phyloP scores from a whole-genome alignment of 1,284 basidiomycete genomes.

The Leccinum subfulvum region DNA sequence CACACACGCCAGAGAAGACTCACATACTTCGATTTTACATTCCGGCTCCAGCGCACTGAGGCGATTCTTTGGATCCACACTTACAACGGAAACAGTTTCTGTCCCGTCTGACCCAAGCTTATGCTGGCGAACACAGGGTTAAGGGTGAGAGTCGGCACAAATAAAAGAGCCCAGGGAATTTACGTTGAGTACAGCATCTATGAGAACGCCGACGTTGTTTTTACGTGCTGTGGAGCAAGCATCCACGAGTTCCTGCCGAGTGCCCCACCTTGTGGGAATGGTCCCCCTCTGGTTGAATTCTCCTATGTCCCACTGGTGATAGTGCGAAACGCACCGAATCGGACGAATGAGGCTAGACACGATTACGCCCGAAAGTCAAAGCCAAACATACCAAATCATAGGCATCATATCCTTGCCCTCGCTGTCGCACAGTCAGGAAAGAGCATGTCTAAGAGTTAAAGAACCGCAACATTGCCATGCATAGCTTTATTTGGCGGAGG shows the following conservation, averaged over 20 bases:
- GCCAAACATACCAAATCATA: slow-evolving; percentile 64
- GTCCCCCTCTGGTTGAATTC: slow-evolving; percentile 88
- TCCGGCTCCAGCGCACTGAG: slow-evolving; percentile 56
- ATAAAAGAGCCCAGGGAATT: slow-evolving; percentile 19
- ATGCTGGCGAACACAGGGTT: slow-evolving; percentile 46
- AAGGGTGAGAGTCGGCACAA: slow-evolving; percentile 13
- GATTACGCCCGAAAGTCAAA: background rate
- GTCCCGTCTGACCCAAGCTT: slow-evolving; percentile 81
- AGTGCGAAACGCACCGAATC: background rate
- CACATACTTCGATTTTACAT: slow-evolving; percentile 66
- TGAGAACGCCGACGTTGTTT: slow-evolving; percentile 63
- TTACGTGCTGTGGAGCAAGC: slow-evolving; percentile 61
- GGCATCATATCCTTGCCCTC: slow-evolving; percentile 75
- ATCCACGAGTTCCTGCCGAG: slow-evolving; percentile 74
- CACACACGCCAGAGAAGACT: slow-evolving; percentile 1
- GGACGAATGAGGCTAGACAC: background rate
- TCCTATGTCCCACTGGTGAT: slow-evolving; percentile 85
- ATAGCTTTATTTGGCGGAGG: slow-evolving; percentile 78
- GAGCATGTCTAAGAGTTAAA: background rate
- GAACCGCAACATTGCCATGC: slow-evolving; percentile 44
- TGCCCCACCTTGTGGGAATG: slow-evolving; percentile 88
- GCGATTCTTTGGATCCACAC: slow-evolving; percentile 69
- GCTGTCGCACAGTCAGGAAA: slow-evolving; percentile 36
- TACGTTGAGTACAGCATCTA: slow-evolving; percentile 80
- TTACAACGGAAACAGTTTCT: slow-evolving; percentile 76